A percentile compares a stretch with the other conserved stretches of the same genome.
Evolutionary conservation across 805 yeast genomes (phyloP).

Genomic region (Yamadazyma laniorum): DNA sequence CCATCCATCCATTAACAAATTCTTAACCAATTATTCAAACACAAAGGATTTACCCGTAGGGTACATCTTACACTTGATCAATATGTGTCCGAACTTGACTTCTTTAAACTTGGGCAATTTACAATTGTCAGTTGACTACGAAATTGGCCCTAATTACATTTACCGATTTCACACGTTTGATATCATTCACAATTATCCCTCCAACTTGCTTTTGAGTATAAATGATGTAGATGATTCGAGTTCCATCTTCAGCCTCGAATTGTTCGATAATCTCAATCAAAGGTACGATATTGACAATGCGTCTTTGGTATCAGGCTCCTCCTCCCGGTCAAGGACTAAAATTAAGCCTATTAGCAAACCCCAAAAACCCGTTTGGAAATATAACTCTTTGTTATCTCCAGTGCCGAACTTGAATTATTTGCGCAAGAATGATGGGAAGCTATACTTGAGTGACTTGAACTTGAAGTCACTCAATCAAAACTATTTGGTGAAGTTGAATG

Average conservation of each 20-base stretch:
- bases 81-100: constrained; percentile 61
- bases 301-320: constrained; percentile 10
- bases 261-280: constrained; percentile 3
- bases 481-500: constrained; percentile 30
- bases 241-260: constrained; percentile 13
- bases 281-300: constrained; percentile 9
- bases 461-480: constrained; percentile 36
- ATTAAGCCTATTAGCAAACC: constrained; percentile 13
- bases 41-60: constrained; percentile 83
- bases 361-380: constrained; percentile 31
- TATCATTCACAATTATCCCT: constrained; percentile 36
- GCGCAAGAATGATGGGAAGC: constrained; percentile 28
- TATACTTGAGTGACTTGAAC: constrained; percentile 41
- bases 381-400: constrained; percentile 41
- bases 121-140: constrained; percentile 66
- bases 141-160: constrained; percentile 38
- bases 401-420: constrained; percentile 33
- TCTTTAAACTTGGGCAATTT: constrained; percentile 58
- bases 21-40: constrained; percentile 58
- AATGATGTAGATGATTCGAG: constrained; percentile 15
- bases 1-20: constrained; percentile 65
- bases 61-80: constrained; percentile 62
- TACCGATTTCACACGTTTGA: constrained; percentile 40
- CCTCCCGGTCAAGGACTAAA: constrained; percentile 1
- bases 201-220: constrained; percentile 19